Evolutionary conservation across 169 alveolate genomes (phyloP).

Genomic region (Amoebophrya sp.): DNA sequence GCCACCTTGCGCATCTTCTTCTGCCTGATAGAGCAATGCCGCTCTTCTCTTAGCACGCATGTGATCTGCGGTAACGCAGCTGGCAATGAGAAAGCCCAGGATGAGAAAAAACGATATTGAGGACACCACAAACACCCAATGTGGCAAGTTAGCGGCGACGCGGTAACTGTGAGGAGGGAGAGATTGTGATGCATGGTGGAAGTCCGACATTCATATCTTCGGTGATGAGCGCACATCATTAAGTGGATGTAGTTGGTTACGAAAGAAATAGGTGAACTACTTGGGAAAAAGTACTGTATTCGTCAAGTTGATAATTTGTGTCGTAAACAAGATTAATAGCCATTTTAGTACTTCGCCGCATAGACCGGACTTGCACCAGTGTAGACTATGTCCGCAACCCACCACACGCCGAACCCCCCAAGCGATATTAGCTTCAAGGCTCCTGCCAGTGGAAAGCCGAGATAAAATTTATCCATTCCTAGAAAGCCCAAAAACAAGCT

Average conservation of each 20-base stretch:
- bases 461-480: slow-evolving; percentile 41
- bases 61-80: not conserved
- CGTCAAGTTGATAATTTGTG: too few species aligned
- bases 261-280: too few species aligned
- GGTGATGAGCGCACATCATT: too few species aligned
- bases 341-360: not conserved
- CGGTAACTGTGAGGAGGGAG: not conserved
- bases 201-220: too few species aligned
- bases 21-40: not conserved
- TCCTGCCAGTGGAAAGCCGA: slow-evolving; percentile 33
- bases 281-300: too few species aligned
- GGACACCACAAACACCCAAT: not conserved
- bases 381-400: slow-evolving; percentile 40
- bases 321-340: too few species aligned
- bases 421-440: slow-evolving; percentile 37
- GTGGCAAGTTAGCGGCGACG: not conserved
- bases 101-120: not conserved
- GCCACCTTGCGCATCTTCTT: not conserved
- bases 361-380: slow-evolving; percentile 39
- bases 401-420: slow-evolving; percentile 35
- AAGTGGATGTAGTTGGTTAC: too few species aligned
- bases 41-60: not conserved
- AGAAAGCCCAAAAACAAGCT: slow-evolving; percentile 37
- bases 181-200: too few species aligned
- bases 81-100: not conserved